Evolutionary conservation across 345 rosid species (phyloP), one percentile per base, ranked within the genome.

Genomic region (Noccaea caerulescens): DNA sequence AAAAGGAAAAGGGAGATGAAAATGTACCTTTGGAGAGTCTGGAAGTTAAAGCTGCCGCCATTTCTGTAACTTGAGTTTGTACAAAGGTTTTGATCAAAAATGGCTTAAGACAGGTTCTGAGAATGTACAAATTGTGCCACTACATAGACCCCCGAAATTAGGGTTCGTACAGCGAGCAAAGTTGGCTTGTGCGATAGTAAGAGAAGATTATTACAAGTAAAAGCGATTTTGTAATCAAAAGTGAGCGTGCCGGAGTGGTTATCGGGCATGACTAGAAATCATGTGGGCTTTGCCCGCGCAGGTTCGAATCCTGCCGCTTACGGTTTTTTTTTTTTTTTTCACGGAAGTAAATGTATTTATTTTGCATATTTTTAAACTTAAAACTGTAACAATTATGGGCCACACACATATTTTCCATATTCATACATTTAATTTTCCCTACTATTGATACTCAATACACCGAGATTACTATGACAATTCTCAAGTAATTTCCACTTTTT

Each of bases 191-290:
- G 30, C 14, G 13, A 34, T 57, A 4, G n/a, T 34, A 8, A 9
- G 0, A 12, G 7, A 36, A 3, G 1, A 0, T 3, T 33, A 69
- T 18, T 7, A 4, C 2, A 36, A 7, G 23, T 1, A 0, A 5
- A 9, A 30, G 7, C 1, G 14, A 2, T 3, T 3, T 0, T 0
- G 1, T 30, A 1, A 20, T 1, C 55, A 34, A 53, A 43, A 37
- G 73, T 74, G 63, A 62, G 23, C 78, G 69, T 68, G 73, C 73
- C 69, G 73, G 69, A 75, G 69, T 75, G 78, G 78, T 82, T 86
- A 83, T 90, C 85, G 86, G 88, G 89, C 96, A 84, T 84, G 87
- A 86, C 87, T 91, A 85, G 89, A 88, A 92, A 85, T 86, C 91
- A 85, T 83, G 89, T 89, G 94, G 91, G 89, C 92, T 86, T 20